Evolutionary conservation across 1,284 basidiomycete genomes (phyloP).

Genomic region (Psilocybe mexicana): DNA sequence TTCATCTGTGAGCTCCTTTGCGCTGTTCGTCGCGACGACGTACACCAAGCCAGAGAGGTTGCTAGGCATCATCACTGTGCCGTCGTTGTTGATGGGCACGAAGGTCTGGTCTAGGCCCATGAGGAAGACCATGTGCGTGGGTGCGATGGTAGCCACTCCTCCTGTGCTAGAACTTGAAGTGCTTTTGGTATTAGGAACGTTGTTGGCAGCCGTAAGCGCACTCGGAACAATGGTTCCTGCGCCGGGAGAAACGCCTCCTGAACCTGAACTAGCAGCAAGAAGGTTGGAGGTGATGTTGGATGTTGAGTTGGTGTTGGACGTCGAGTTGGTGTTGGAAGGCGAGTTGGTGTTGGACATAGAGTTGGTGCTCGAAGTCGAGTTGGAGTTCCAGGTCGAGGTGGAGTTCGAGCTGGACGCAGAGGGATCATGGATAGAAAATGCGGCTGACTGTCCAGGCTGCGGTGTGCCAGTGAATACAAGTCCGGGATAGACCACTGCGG

Average conservation of each 20-base stretch:
- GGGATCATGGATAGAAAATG: neutral
- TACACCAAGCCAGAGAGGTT: conserved; percentile 13
- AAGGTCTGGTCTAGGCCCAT: conserved; percentile 32
- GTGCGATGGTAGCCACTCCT: too few relatives aligned
- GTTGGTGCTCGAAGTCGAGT: too few relatives aligned
- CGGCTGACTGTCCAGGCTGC: conserved; percentile 15
- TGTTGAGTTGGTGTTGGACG: neutral
- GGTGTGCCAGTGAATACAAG: conserved; percentile 27
- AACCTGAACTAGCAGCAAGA: too few relatives aligned
- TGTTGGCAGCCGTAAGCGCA: too few relatives aligned
- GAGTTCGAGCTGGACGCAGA: too few relatives aligned
- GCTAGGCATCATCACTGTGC: conserved; percentile 24
- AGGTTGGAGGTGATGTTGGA: conserved; percentile 6
- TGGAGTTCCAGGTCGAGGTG: too few relatives aligned
- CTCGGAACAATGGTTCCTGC: too few relatives aligned
- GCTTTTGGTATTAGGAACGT: too few relatives aligned
- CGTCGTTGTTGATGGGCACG: conserved; percentile 24
- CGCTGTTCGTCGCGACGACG: too few relatives aligned
- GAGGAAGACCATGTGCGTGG: conserved; percentile 35
- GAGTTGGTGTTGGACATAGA: neutral
- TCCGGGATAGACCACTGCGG: conserved; percentile 47
- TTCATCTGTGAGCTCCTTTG: too few relatives aligned
- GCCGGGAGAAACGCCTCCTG: too few relatives aligned
- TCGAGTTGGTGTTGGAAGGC: conserved; percentile 1
- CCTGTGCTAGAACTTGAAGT: too few relatives aligned